A percentile compares a stretch with the other conserved stretches of the same genome.
Evolutionary conservation across 2,329 filamentous ascomycete species (phyloP).

Genomic region (Penicillium sp.): DNA sequence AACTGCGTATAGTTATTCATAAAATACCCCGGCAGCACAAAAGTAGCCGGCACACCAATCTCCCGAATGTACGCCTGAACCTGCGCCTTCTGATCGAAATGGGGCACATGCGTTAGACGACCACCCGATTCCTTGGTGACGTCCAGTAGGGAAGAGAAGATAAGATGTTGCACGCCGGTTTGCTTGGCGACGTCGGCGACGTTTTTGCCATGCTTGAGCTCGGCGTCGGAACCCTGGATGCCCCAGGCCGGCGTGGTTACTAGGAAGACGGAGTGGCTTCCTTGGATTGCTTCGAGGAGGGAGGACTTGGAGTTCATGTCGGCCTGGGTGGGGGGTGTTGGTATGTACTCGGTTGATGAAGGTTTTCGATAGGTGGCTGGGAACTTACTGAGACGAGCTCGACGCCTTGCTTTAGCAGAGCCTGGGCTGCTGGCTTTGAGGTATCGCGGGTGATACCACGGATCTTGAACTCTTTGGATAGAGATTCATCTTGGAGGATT

Average conservation of each 20-base stretch:
- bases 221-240: slow-evolving; percentile 14
- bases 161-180: slow-evolving; percentile 41
- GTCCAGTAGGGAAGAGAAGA: slow-evolving; percentile 42
- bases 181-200: slow-evolving; percentile 43
- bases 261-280: slow-evolving; percentile 43
- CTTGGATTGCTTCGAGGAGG: neutral
- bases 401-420: slow-evolving; percentile 50
- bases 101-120: slow-evolving; percentile 35
- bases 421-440: slow-evolving; percentile 47
- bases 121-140: slow-evolving; percentile 34
- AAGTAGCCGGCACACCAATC: slow-evolving; percentile 53
- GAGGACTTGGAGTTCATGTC: neutral
- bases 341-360: slow-evolving; percentile 39
- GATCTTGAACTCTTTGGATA: slow-evolving; percentile 53
- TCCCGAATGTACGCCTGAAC: slow-evolving; percentile 58
- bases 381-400: slow-evolving; percentile 51
- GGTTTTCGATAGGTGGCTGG: too few species aligned
- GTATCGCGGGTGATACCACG: slow-evolving; percentile 59
- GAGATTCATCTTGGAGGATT: slow-evolving; percentile 46
- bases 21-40: slow-evolving; percentile 58
- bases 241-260: slow-evolving; percentile 52
- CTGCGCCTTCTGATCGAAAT: slow-evolving; percentile 61
- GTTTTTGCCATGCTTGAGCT: slow-evolving; percentile 39
- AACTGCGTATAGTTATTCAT: slow-evolving; percentile 51
- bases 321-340: slow-evolving; percentile 33